phyloP scores from a whole-genome alignment of 2,329 filamentous ascomycete species.

The Coleophoma crateriformis region DNA sequence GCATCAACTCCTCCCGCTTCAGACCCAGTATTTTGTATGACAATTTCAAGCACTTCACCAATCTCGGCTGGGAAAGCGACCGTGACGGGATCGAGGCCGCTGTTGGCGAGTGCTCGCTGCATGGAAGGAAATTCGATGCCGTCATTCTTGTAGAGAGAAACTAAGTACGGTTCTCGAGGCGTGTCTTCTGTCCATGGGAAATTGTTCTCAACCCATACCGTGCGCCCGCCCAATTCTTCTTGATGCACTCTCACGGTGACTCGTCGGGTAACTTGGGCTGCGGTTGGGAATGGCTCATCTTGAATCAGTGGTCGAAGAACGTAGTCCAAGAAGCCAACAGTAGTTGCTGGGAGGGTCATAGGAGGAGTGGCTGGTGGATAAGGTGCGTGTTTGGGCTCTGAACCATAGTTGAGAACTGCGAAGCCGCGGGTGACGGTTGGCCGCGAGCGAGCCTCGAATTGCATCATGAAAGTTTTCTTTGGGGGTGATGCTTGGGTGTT shows the following conservation, averaged over 20 bases:
- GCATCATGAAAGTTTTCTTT: conserved; percentile 33
- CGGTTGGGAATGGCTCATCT: conserved; percentile 17
- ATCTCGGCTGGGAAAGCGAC: conserved; percentile 36
- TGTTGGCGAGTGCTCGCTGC: conserved; percentile 32
- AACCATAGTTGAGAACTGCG: conserved; percentile 33
- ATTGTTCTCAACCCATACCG: conserved; percentile 24
- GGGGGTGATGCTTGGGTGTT: conserved; percentile 31
- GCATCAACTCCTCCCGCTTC: conserved; percentile 30
- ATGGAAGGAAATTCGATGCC: conserved; percentile 32
- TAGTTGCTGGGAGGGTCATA: conserved; percentile 17
- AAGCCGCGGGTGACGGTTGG: conserved; percentile 32
- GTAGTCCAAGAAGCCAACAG: conserved; percentile 27
- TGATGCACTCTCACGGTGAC: conserved; percentile 29
- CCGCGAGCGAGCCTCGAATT: conserved; percentile 38
- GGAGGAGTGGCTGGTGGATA: conserved; percentile 15
- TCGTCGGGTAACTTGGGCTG: conserved; percentile 29
- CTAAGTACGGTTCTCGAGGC: conserved; percentile 34
- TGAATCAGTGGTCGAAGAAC: conserved; percentile 21
- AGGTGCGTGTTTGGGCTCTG: conserved; percentile 3
- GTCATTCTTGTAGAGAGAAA: conserved; percentile 36
- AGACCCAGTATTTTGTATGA: conserved; percentile 33
- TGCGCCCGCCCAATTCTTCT: conserved; percentile 8
- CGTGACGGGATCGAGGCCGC: conserved; percentile 35
- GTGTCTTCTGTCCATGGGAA: conserved; percentile 28
- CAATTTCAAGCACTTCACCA: conserved; percentile 40